Evolutionary conservation across 768 basidiomycete species (phyloP), one percentile per base, ranked within the genome.

Genomic region (Gloeopeniophorella convolvens): DNA sequence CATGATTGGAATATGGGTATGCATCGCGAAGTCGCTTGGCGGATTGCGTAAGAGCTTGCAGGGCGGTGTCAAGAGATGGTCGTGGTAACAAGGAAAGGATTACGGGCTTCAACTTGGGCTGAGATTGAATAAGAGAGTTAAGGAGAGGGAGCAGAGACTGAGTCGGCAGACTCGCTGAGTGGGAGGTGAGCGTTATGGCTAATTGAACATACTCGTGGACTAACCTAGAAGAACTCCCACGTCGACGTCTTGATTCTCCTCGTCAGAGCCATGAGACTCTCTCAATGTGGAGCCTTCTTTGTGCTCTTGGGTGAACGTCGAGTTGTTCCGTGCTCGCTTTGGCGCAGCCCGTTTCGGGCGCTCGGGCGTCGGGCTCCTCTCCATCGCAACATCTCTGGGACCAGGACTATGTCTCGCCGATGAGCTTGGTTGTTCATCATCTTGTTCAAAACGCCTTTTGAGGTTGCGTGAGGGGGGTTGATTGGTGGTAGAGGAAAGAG

Each of bases 361-460:
- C 65, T 92, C 89, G 13, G 88, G 85, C 2, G 89, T 89, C 7
- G 89, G 87, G 57, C 87, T 89, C 53, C 85, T 75, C 64, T 89
- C 89, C 89, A 91, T 91, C 13, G 80, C 74, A 45, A 85, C 77
- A 58, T 89, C 87, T 50, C 76, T 66, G 23, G 63, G 60, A 37
- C 57, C 68, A n/a, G 36, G 24, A 16, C 42, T 32, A 35, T 56
- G 54, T 27, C 54, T 34, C 16, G 41, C 48, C 45, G 57, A 66
- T 55, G 54, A 51, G 21, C 67, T 65, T 49, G 78, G 76, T 3
- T 68, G 62, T 24, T 85, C 81, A n/a, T 88, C 85, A 16, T 89
- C 87, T 2, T 68, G 64, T 45, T 90, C 88, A 51, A 75, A 71
- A 33, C 83, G 70, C 54, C 89, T 71, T 66, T 89, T 87, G 65